A percentile compares a stretch with the other conserved stretches of the same genome.
phyloP scores from a whole-genome alignment of 345 rosid genomes.

The Arabis hirsuta region DNA sequence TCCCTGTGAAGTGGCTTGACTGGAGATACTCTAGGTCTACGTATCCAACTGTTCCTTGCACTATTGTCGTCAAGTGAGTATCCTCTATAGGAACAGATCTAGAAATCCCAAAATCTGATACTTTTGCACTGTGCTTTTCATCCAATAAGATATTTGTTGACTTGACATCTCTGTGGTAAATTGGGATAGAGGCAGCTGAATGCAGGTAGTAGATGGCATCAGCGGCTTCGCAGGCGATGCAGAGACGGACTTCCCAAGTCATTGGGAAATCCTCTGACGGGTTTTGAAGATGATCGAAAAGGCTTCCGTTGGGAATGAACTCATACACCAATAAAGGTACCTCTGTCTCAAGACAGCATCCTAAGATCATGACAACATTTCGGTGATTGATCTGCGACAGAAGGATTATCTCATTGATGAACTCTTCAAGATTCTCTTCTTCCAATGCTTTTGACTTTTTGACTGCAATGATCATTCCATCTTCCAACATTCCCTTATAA shows the following conservation, averaged over 20 bases:
- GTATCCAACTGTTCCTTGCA: slow-evolving; percentile 44
- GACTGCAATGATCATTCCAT: slow-evolving; percentile 45
- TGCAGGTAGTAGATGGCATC: slow-evolving; percentile 50
- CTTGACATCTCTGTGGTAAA: slow-evolving; percentile 56
- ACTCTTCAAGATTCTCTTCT: slow-evolving; percentile 48
- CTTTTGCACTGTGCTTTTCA: slow-evolving; percentile 42
- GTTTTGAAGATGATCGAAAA: slow-evolving; percentile 49
- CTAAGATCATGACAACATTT: slow-evolving; percentile 50
- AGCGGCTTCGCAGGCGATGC: slow-evolving; percentile 46
- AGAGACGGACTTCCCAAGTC: slow-evolving; percentile 48
- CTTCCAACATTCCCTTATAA: slow-evolving; percentile 45
- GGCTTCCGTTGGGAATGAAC: slow-evolving; percentile 48
- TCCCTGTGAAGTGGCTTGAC: slow-evolving; percentile 41
- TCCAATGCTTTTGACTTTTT: slow-evolving; percentile 52
- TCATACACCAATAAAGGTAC: slow-evolving; percentile 57
- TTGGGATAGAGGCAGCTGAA: slow-evolving; percentile 47
- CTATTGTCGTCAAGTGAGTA: slow-evolving; percentile 48
- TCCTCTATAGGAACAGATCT: slow-evolving; percentile 49
- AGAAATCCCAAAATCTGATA: slow-evolving; percentile 60
- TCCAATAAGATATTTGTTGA: slow-evolving; percentile 50
- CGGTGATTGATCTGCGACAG: slow-evolving; percentile 53
- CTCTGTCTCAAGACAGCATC: slow-evolving; percentile 57
- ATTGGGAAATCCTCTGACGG: slow-evolving; percentile 19
- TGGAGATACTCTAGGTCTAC: slow-evolving; percentile 42
- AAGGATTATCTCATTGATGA: slow-evolving; percentile 54